phyloP scores from a whole-genome alignment of 352 stramenopile genomes.

The Pythium dissimile region DNA sequence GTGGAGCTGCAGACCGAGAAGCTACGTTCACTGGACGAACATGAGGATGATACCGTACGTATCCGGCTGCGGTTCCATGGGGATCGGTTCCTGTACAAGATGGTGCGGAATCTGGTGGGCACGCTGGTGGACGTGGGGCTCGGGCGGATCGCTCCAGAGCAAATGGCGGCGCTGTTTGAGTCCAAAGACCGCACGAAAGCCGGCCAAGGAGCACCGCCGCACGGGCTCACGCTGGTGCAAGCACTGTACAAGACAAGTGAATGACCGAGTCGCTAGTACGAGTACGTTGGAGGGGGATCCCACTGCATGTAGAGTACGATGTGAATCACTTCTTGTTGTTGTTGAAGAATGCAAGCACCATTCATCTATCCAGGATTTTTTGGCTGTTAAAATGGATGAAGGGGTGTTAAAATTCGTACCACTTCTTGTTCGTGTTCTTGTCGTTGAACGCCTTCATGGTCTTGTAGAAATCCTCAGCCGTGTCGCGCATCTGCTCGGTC shows the following conservation, averaged over 20 bases:
- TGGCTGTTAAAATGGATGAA: not conserved
- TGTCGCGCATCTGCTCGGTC: constrained; percentile 82
- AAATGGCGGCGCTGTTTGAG: constrained; percentile 43
- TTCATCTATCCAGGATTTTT: not conserved
- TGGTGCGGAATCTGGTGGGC: constrained; percentile 81
- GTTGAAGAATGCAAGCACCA: too few species aligned
- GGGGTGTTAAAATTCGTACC: constrained; percentile 70
- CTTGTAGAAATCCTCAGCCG: constrained; percentile 78
- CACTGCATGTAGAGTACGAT: too few species aligned
- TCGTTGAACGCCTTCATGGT: constrained; percentile 86
- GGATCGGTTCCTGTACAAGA: constrained; percentile 82
- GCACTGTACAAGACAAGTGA: constrained; percentile 14
- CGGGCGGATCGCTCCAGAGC: constrained; percentile 33
- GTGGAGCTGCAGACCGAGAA: constrained; percentile 34
- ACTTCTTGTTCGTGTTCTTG: constrained; percentile 83
- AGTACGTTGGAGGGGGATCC: too few species aligned
- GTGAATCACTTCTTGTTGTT: too few species aligned
- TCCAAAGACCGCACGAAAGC: constrained; percentile 49
- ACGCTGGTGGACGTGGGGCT: constrained; percentile 76
- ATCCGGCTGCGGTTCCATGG: constrained; percentile 59
- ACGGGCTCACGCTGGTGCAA: constrained; percentile 50
- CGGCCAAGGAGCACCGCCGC: constrained; percentile 61
- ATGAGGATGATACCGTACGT: constrained; percentile 23
- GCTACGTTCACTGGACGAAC: not conserved
- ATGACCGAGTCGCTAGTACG: too few species aligned